Percentiles rank a stretch among this genome's conserved stretches.
These are phyloP conservation scores for Albifimbria verrucaria DNA, from an alignment of 2,329 filamentous ascomycete genomes.

Conservation along the genomic window DNA sequence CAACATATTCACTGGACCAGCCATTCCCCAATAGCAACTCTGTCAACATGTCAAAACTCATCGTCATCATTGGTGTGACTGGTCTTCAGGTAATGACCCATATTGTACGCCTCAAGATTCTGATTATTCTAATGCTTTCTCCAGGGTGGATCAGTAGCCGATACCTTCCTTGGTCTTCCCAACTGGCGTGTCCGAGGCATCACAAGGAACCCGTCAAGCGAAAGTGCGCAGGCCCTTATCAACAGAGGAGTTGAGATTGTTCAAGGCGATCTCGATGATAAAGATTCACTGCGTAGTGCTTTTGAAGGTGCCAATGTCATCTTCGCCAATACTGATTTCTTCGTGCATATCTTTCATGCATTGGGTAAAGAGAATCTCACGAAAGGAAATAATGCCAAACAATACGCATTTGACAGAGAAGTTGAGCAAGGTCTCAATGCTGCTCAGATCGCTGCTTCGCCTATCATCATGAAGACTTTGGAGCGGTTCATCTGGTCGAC, in stretches of 20 bases:
- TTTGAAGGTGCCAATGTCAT: slow-evolving; percentile 20
- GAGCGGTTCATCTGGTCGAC: slow-evolving; percentile 36
- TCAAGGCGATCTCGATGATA: slow-evolving; percentile 16
- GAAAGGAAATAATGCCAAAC: slow-evolving; percentile 11
- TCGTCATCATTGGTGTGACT: neutral
- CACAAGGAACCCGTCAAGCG: slow-evolving; percentile 16
- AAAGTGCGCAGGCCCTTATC: slow-evolving; percentile 12
- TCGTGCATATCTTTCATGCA: slow-evolving; percentile 11
- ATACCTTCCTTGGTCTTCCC: slow-evolving; percentile 11
- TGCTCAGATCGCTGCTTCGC: slow-evolving; percentile 28
- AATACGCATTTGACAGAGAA: slow-evolving; percentile 25
- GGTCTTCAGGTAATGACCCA: neutral
- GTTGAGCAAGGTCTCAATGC: slow-evolving; percentile 31
- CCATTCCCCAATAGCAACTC: too few species aligned
- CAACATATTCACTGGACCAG: too few species aligned
- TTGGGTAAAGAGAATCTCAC: slow-evolving; percentile 5
- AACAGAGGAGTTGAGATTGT: slow-evolving; percentile 18
- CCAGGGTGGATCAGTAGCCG: slow-evolving; percentile 16
- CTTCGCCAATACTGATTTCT: slow-evolving; percentile 27
- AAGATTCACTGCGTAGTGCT: slow-evolving; percentile 12
- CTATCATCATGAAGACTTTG: slow-evolving; percentile 20
- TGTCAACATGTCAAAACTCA: neutral
- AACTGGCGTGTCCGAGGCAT: slow-evolving; percentile 20
- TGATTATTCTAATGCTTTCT: neutral
- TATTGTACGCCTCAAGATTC: neutral